Conservation (phyloP, 768 basidiomycete species). For the Tricholoma terreum region DNA sequence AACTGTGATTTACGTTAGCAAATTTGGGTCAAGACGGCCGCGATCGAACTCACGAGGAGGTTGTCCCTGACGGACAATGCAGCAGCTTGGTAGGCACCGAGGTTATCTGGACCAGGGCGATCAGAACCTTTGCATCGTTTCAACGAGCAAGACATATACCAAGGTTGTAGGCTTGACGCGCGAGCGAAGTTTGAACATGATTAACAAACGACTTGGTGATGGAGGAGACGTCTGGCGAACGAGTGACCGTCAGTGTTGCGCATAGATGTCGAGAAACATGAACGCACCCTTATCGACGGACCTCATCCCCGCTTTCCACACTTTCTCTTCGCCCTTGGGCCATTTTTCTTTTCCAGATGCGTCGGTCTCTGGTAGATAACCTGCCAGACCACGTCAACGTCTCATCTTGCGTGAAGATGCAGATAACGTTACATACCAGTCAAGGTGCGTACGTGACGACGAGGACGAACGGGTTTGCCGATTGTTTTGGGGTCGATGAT, state of each 20-base stretch:
- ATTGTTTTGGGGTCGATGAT: constrained; percentile 63
- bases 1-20: constrained; percentile 36
- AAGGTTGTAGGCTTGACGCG: constrained; percentile 87
- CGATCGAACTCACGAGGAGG: constrained; percentile 55
- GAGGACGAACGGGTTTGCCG: constrained; percentile 55
- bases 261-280: neutral
- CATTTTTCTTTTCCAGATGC: constrained; percentile 78
- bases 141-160: constrained; percentile 33
- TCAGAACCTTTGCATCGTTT: neutral
- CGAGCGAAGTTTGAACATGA: constrained; percentile 87
- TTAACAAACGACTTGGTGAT: constrained; percentile 76
- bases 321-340: constrained; percentile 76
- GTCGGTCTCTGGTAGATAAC: constrained; percentile 77
- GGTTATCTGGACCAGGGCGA: constrained; percentile 46
- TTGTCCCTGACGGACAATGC: constrained; percentile 88
- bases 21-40: neutral
- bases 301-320: constrained; percentile 66
- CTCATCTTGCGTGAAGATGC: neutral
- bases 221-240: constrained; percentile 46
- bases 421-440: constrained; percentile 42
- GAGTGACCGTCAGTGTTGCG: neutral
- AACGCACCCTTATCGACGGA: constrained; percentile 53
- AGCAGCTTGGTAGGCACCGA: constrained; percentile 90
- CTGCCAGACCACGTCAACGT: constrained; percentile 32
- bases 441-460: constrained; percentile 67